A percentile compares a stretch with the other conserved stretches of the same genome.
Evolutionary conservation across 805 yeast genomes (phyloP).

Genomic region (Wickerhamomyces ciferrii): DNA sequence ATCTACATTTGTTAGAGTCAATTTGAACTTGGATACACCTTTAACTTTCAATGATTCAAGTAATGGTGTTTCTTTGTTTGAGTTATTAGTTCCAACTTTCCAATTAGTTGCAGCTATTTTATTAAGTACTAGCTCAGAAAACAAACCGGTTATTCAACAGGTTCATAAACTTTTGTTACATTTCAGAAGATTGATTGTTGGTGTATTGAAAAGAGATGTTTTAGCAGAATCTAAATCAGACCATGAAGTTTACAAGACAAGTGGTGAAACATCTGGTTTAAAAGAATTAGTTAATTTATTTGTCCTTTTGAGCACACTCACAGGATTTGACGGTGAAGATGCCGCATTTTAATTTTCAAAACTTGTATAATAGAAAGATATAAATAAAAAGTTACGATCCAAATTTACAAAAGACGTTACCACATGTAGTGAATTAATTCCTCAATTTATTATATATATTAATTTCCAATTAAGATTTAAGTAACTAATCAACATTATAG

Average conservation of each 20-base stretch:
- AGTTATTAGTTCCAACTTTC: slow-evolving; percentile 66
- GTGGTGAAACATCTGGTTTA: slow-evolving; percentile 31
- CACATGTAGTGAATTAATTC: neutral
- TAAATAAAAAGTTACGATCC: neutral
- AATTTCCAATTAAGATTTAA: neutral
- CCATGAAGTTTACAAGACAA: slow-evolving; percentile 21
- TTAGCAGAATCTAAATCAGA: slow-evolving; percentile 24
- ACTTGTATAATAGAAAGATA: neutral
- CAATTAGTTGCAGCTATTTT: slow-evolving; percentile 65
- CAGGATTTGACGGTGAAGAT: slow-evolving; percentile 34
- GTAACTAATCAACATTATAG: slow-evolving; percentile 3
- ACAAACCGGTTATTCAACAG: slow-evolving; percentile 49
- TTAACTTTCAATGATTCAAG: slow-evolving; percentile 27
- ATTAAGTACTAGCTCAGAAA: slow-evolving; percentile 74
- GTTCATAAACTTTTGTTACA: slow-evolving; percentile 46
- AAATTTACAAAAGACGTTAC: neutral
- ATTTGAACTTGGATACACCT: slow-evolving; percentile 49
- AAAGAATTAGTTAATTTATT: slow-evolving; percentile 51
- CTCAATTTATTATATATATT: neutral
- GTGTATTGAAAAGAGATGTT: slow-evolving; percentile 57
- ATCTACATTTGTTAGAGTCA: slow-evolving; percentile 34
- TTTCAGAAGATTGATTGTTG: slow-evolving; percentile 51
- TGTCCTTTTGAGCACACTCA: slow-evolving; percentile 46
- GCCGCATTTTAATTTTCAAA: neutral
- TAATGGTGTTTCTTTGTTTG: slow-evolving; percentile 49